These are phyloP conservation scores for Tuber microsphaerosporum DNA, from an alignment of 495 filamentous ascomycete species.

Conservation along the genomic window DNA sequence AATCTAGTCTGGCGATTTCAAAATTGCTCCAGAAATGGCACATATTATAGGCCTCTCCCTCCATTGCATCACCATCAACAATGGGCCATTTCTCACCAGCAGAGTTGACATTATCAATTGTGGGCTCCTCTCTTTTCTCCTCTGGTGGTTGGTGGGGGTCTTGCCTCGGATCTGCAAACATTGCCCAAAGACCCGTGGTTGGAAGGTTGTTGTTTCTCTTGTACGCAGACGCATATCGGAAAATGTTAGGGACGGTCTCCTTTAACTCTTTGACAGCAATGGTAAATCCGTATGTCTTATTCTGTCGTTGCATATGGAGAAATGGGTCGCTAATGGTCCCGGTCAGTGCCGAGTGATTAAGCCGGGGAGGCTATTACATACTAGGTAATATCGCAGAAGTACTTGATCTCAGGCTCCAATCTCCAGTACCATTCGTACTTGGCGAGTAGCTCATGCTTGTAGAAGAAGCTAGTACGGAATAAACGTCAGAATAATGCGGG, in stretches of 20 bases:
- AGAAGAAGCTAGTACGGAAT: slow-evolving; percentile 66
- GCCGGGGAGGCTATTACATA: slow-evolving; percentile 47
- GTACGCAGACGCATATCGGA: slow-evolving; percentile 98
- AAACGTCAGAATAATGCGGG: neutral
- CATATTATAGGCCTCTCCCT: slow-evolving; percentile 98
- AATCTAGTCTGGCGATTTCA: slow-evolving; percentile 90
- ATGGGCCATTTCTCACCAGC: slow-evolving; percentile 64
- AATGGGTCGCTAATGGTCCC: slow-evolving; percentile 72
- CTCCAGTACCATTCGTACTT: slow-evolving; percentile 99
- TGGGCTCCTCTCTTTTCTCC: slow-evolving; percentile 44
- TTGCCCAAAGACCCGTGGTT: slow-evolving; percentile 94
- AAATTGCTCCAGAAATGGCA: slow-evolving; percentile 99
- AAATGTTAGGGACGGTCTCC: slow-evolving; percentile 98
- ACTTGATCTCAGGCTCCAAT: slow-evolving; percentile 98
- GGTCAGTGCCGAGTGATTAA: slow-evolving; percentile 24
- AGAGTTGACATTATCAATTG: slow-evolving; percentile 66
- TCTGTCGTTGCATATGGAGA: slow-evolving; percentile 76
- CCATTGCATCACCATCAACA: slow-evolving; percentile 89
- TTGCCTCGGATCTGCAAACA: slow-evolving; percentile 70
- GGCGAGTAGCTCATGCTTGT: slow-evolving; percentile 87
- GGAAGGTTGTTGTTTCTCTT: slow-evolving; percentile 86
- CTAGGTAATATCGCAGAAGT: slow-evolving; percentile 99
- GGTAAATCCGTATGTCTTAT: slow-evolving; percentile 99
- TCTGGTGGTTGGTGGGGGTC: slow-evolving; percentile 43
- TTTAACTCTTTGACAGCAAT: slow-evolving; percentile 98